Evolutionary conservation across 1,139 yeast species (phyloP), one percentile per base, ranked within the genome.

Genomic region (Candida sanyaensis): DNA sequence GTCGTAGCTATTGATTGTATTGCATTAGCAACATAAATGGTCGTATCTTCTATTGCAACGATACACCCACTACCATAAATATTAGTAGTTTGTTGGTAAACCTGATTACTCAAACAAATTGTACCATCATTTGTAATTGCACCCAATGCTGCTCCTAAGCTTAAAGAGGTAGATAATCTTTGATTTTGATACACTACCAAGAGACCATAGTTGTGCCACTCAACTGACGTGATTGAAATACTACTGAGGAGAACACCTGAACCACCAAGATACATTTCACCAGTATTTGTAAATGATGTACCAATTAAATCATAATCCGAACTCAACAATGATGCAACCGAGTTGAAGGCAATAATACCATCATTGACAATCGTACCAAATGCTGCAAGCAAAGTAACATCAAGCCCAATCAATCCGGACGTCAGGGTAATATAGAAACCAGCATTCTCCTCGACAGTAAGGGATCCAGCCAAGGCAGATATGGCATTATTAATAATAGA

Each of bases 11-110:
- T 42, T 3, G 57, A 41, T 21, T 55, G 46, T 9, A 55, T 32
- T 0, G 63, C 44, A 33, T 55, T 53, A 6, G 62, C 53, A 32
- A 63, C 46, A 46, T 50, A 58, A n/a, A 62, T 48, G 41, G 53
- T 53, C 10, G 68, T 56, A 37, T 57, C 49, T 1, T 17, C 44
- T 41, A 64, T 64, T 41, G 61, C 56, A 44, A 61, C 59, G 33
- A 66, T 48, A 57, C 71, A 67, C 45, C 72, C 72, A 36, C 49
- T 17, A 37, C 72, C 72, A 0, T 32, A 17, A 33, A 67, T 57
- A n/a, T 45, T 47, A 23, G 68, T 59, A n/a, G 63, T 47, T 50
- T 65, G 69, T 32, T 49, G 52, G 47, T 62, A 66, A 10, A 49
- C 56, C 41, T 58, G 55, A 44, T 64, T 60, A 37, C 52, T 49